Evolutionary conservation across 805 yeast species (phyloP), one percentile per base, ranked within the genome.

Genomic region (Saccharomycopsis sp.): DNA sequence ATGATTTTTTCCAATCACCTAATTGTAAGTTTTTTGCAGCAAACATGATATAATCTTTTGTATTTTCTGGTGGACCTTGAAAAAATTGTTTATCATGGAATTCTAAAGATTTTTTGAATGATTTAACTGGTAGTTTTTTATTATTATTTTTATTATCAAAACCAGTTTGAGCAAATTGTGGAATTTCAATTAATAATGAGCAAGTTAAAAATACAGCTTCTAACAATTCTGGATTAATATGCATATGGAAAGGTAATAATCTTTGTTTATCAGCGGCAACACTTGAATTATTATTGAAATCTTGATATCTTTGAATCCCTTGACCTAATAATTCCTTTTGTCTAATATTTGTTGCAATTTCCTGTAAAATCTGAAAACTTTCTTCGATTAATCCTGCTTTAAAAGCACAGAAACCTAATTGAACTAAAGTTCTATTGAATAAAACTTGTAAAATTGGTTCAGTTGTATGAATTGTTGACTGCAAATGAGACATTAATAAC

Each of bases 41-140:
- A 60, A 83, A 84, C 71, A 89, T 79, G 52, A 92, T 79, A 62
- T 75, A 84, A 61, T 92, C 99, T 55, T 94, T 80, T 34, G 94
- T 83, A 60, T 88, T 85, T 65, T 92, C 98, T 40, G 97, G 95
- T 36, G 98, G 98, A 33, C 97, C 98, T 48, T 86, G 85, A 70
- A 89, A 92, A 43, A 81, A 81, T 61, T 88, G 95, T 63, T 89
- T 81, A 58, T 88, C 96, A 57, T 84, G 87, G 67, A 80, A 83
- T 59, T 92, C 97, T 51, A 92, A 72, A 60, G 83, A 75, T 58
- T 94, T 78, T 63, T 89, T 80, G 69, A 92, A 87, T 21, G 95
- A 84, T 64, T 85, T 88, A 53, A 82, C 70, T 45, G 76, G 65
- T 41, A 64, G 58, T 53, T 76, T 66, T 59, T 78, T 79, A 36